Evolutionary conservation across 2,329 filamentous ascomycete genomes (phyloP).

Genomic region (Penicillium polonicum): DNA sequence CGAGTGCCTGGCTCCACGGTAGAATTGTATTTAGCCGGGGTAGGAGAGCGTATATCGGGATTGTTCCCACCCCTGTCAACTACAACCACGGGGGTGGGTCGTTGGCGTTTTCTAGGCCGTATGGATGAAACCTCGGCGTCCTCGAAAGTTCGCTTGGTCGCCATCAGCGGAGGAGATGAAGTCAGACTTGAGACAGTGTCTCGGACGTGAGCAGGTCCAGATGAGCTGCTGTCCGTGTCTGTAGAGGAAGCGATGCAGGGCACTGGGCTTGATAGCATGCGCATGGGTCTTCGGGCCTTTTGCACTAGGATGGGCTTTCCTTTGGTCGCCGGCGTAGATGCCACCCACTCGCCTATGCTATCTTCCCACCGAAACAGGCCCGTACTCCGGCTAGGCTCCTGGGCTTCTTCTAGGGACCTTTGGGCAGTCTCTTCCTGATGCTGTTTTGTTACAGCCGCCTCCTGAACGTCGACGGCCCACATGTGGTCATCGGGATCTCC

Average conservation of each 20-base stretch:
- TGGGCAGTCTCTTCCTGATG: constrained; percentile 8
- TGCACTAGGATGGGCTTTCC: constrained; percentile 14
- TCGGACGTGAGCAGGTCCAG: constrained; percentile 20
- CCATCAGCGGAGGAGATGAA: constrained; percentile 32
- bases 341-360: constrained; percentile 58
- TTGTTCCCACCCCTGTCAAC: constrained; percentile 10
- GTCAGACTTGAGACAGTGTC: constrained; percentile 29
- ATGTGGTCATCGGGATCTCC: constrained; percentile 39
- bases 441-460: constrained; percentile 29
- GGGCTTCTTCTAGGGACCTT: constrained; percentile 15
- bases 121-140: constrained; percentile 13
- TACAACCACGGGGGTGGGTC: constrained; percentile 19
- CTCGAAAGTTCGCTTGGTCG: constrained; percentile 22
- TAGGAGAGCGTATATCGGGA: neutral
- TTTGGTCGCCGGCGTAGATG: constrained; percentile 44
- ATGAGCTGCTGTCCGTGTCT: constrained; percentile 28
- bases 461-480: constrained; percentile 42
- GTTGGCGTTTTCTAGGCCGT: constrained; percentile 27
- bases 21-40: constrained; percentile 1
- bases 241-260: constrained; percentile 25
- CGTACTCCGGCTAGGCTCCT: constrained; percentile 16
- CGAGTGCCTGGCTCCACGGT: constrained; percentile 8
- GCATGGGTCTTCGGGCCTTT: constrained; percentile 1
- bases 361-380: constrained; percentile 54
- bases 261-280: constrained; percentile 10